Evolutionary conservation across 176 grass and related monocot species (phyloP).

Genomic region (Cocos nucifera): DNA sequence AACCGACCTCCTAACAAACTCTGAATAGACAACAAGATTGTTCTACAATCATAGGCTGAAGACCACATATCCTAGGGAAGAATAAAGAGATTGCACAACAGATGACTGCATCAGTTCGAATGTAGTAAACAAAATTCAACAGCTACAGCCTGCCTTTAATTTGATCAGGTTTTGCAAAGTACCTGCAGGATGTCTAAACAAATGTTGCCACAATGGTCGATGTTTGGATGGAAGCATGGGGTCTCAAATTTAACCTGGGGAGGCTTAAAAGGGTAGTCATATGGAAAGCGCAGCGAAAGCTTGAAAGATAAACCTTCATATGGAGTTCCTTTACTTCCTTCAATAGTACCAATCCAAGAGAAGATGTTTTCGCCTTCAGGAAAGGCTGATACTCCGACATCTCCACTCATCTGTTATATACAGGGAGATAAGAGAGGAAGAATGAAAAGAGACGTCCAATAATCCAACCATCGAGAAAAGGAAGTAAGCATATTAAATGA

Average conservation of each 20-base stretch:
- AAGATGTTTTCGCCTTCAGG: conserved; percentile 31
- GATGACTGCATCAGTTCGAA: too few relatives aligned
- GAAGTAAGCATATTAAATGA: too few relatives aligned
- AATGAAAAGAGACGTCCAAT: too few relatives aligned
- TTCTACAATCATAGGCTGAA: conserved; percentile 28
- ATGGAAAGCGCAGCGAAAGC: conserved; percentile 20
- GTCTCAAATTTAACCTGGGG: conserved; percentile 29
- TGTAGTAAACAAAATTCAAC: too few relatives aligned
- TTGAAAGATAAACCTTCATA: conserved; percentile 24
- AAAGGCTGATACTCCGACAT: conserved; percentile 28
- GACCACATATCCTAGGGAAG: conserved; percentile 26
- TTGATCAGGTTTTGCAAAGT: neutral
- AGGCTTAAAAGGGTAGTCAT: conserved; percentile 32
- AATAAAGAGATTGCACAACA: neutral
- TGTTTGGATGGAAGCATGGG: conserved; percentile 31
- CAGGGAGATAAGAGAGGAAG: neutral
- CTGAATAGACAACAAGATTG: conserved; percentile 26
- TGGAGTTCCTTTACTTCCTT: conserved; percentile 27
- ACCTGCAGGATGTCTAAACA: conserved; percentile 32
- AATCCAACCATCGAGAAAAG: too few relatives aligned
- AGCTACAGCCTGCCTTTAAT: too few relatives aligned
- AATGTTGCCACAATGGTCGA: conserved; percentile 30
- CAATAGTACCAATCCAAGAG: conserved; percentile 30
- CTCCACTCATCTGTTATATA: conserved; percentile 19
- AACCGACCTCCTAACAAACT: conserved; percentile 26